Base-by-base conservation (phyloP, 1,139 yeast genomes). In the Magnusiomyces fungicola region DNA sequence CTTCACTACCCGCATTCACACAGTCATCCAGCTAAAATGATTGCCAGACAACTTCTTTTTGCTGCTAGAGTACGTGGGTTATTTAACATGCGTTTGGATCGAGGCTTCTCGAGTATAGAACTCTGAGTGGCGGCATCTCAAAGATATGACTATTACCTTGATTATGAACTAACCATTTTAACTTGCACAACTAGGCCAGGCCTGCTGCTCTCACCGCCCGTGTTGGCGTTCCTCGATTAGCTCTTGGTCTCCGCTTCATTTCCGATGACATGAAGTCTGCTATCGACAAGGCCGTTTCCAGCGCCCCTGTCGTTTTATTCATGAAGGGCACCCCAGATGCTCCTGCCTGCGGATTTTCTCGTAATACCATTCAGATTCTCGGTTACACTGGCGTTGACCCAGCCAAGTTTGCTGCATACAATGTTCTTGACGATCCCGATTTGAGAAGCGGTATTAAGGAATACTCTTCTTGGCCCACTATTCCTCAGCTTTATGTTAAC, bases 331-430 rank as follows among this genome's bases (percentile, higher is more conserved):
- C 98, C 1, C 99, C 99, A 1, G 97, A 90, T 62, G 88, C 86
- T 52, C 99, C 99, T 29, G 95, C 89, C 62, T 94, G 99, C 73
- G 98, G 99, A 1, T 94, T 94, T 64, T 89, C 97, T 5, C 79
- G 96, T 63, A 95, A 96, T 48, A 87, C 97, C 18, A 90, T 94
- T 58, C 94, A 88, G 65, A 78, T 89, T 45, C 76, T 94, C 55
- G 97, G 98, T 19, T 94, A 89, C 66, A 95, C 90, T 66, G 98
- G 98, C 51, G 97, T 94, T 30, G 97, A 94, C 67, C 98, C 98
- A 4, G 78, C 73, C 44, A 90, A 92, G 68, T 90, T 94, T 69
- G 97, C 97, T 44, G 98, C 98, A 34, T 94, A 85, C 70, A 92
- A 94, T 62, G 98, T 94, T 0, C 74, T 94, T 58, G 98, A 92